phyloP scores from a whole-genome alignment of 345 rosid genomes.

The Salix udensis region DNA sequence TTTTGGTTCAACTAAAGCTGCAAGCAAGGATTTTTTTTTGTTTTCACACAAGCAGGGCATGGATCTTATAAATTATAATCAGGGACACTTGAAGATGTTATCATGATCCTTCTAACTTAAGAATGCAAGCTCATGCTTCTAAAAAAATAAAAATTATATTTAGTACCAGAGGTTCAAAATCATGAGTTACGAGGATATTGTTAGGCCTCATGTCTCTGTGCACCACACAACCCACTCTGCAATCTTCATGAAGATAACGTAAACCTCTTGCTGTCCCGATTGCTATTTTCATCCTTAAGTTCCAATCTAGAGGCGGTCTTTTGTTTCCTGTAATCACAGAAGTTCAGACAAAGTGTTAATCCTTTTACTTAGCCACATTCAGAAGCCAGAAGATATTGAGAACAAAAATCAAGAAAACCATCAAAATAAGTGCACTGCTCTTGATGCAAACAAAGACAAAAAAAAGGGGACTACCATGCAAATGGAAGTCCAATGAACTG shows the following conservation, averaged over 20 bases:
- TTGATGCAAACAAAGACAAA: neutral
- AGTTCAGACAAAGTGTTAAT: neutral
- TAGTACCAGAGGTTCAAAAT: slow-evolving; percentile 67
- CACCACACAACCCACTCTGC: slow-evolving; percentile 72
- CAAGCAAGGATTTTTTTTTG: neutral
- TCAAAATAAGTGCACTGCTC: neutral
- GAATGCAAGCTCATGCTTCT: neutral
- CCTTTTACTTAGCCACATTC: slow-evolving; percentile 5
- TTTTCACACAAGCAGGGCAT: neutral
- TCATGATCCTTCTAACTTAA: neutral
- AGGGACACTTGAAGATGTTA: neutral
- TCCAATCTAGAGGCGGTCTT: slow-evolving; percentile 44
- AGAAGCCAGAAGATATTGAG: neutral
- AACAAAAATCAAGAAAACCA: neutral
- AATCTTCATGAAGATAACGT: slow-evolving; percentile 75
- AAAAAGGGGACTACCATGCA: slow-evolving; percentile 44
- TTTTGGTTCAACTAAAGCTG: neutral
- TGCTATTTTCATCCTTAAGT: slow-evolving; percentile 56
- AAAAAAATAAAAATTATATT: neutral
- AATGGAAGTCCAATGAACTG: slow-evolving; percentile 61
- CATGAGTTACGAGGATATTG: slow-evolving; percentile 67
- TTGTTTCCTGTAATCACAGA: slow-evolving; percentile 40
- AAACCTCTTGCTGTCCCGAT: slow-evolving; percentile 66
- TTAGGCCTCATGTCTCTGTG: slow-evolving; percentile 61
- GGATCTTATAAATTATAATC: neutral